Percentiles rank a stretch among this genome's conserved stretches.
These are phyloP conservation scores for Phytophthora citrophthora DNA, from an alignment of 352 stramenopile species.

Conservation along the genomic window DNA sequence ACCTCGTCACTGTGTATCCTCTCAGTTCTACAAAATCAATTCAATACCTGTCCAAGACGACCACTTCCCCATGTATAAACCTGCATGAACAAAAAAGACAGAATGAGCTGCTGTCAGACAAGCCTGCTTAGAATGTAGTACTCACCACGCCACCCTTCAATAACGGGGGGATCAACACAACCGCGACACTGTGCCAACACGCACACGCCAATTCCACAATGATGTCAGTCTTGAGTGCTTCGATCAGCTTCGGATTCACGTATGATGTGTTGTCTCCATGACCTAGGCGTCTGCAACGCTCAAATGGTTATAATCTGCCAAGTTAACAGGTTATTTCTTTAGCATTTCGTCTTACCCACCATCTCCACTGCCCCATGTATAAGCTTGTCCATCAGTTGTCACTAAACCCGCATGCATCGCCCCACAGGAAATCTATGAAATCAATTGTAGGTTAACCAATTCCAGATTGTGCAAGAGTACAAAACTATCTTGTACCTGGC, in stretches of 20 bases:
- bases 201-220: slow-evolving; percentile 82
- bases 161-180: slow-evolving; percentile 89
- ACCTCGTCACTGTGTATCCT: background rate
- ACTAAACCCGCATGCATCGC: slow-evolving; percentile 80
- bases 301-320: background rate
- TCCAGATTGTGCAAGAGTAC: background rate
- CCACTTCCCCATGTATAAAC: slow-evolving; percentile 94
- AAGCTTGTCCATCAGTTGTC: slow-evolving; percentile 73
- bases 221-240: slow-evolving; percentile 72
- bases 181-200: slow-evolving; percentile 89
- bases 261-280: slow-evolving; percentile 78
- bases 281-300: slow-evolving; percentile 55
- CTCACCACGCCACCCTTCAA: slow-evolving; percentile 78
- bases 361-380: slow-evolving; percentile 86
- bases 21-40: too few species aligned
- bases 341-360: slow-evolving; percentile 60
- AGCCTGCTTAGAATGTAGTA: background rate
- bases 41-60: slow-evolving; percentile 86
- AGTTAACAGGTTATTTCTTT: background rate
- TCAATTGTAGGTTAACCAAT: background rate
- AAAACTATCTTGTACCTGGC: slow-evolving; percentile 40
- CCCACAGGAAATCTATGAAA: slow-evolving; percentile 73
- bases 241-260: slow-evolving; percentile 77
- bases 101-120: background rate
- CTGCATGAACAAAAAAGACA: slow-evolving; percentile 15